phyloP scores from a whole-genome alignment of 2,329 filamentous ascomycete genomes.

The Teratosphaeria gauchensis region DNA sequence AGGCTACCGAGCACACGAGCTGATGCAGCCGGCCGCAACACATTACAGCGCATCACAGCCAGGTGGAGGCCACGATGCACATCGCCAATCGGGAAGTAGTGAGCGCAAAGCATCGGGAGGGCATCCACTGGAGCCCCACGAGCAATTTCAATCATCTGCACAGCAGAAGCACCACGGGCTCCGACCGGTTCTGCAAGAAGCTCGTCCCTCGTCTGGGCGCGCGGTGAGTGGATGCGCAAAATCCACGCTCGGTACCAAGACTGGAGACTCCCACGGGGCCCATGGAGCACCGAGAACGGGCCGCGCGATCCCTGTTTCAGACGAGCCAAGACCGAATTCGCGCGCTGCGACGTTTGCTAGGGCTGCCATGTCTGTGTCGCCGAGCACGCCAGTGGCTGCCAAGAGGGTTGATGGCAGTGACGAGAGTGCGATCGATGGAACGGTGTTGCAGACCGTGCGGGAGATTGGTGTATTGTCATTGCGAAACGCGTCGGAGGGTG shows the following conservation, averaged over 20 bases:
- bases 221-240: not conserved
- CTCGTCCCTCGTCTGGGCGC: not conserved
- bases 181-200: not conserved
- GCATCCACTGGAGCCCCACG: not conserved
- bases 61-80: not conserved
- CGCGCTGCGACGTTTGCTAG: not conserved
- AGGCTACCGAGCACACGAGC: conserved; percentile 5
- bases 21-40: conserved; percentile 2
- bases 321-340: not conserved
- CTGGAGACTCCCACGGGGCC: not conserved
- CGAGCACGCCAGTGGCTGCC: not conserved
- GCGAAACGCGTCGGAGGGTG: not conserved
- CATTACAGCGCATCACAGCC: not conserved
- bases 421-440: not conserved
- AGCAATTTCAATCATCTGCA: not conserved
- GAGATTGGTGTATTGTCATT: not conserved
- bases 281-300: not conserved
- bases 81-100: not conserved
- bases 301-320: not conserved
- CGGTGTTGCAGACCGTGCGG: not conserved
- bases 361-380: not conserved
- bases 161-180: not conserved
- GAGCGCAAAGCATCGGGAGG: not conserved
- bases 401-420: not conserved
- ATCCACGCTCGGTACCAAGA: not conserved